Evolutionary conservation across 2,329 filamentous ascomycete species (phyloP), one percentile per base, ranked within the genome.

Genomic region (Pseudopithomyces chartarum): DNA sequence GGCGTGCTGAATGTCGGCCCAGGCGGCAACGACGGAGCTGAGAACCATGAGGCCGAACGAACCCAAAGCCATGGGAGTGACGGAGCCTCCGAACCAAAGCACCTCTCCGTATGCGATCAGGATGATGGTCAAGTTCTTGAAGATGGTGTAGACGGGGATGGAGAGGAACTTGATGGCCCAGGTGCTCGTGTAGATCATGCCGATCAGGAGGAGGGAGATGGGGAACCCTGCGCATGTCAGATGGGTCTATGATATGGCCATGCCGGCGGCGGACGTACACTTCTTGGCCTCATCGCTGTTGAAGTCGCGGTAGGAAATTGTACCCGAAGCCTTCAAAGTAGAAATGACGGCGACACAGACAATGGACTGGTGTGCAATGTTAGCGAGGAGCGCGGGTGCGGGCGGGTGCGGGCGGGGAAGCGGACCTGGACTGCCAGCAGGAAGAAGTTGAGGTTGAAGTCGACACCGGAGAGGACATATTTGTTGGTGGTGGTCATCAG

Each of bases 401-500:
- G 17, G 6, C 17, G n/a, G 8, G 6, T 10, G 38, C 2, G 11
- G 8, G 13, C n/a, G 19, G 6, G 38, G 2, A 3, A 22, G 39
- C 86, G 71, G 86, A 97, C 94, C 88, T 98, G 95, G 59, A 98
- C 85, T 59, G 87, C 89, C 58, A 99, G 86, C 69, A 97, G 90
- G 79, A 99, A 91, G 79, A 98, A 97, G 79, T 96, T 97, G 70
- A 99, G 80, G 79, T 99, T 99, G 86, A 96, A 99, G 65, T 89
- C 86, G 50, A 85, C 84, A 58, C 95, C 95, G 7, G 92, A 97
- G 45, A 99, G 87, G 61, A 97, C 93, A 77, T 96, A 99, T 84
- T 99, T 99, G 82, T 99, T 99, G 77, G 96, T 95, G n/a, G 97
- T 91, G 7, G 95, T 99, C 95, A 99, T 99, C 77, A 94, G 86